phyloP scores from a whole-genome alignment of 768 basidiomycete genomes.

The Collybia mongolica region DNA sequence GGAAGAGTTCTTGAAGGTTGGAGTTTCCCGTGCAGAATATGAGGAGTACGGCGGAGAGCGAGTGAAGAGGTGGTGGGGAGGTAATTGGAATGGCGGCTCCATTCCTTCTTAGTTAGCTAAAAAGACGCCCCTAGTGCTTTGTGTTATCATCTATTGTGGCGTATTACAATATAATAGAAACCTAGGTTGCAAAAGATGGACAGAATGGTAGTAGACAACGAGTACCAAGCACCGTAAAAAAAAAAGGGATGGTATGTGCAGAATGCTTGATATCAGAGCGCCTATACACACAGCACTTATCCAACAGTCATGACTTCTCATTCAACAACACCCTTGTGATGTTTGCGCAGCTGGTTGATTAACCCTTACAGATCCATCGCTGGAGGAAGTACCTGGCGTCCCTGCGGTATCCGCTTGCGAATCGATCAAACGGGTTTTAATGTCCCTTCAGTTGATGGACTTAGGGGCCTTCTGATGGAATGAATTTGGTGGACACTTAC shows the following conservation, averaged over 20 bases:
- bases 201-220: constrained; percentile 8
- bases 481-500: constrained; percentile 41
- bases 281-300: constrained; percentile 1
- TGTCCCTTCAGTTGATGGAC: constrained; percentile 59
- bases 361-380: constrained; percentile 63
- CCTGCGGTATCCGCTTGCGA: constrained; percentile 71
- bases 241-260: not conserved
- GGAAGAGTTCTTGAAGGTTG: constrained; percentile 49
- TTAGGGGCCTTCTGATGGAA: not conserved
- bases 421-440: constrained; percentile 96
- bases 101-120: constrained; percentile 7
- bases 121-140: not conserved
- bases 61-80: constrained; percentile 88
- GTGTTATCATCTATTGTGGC: constrained; percentile 14
- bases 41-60: constrained; percentile 89
- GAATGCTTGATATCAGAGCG: constrained; percentile 2
- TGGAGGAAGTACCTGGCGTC: constrained; percentile 33
- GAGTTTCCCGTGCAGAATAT: constrained; percentile 79
- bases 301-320: constrained; percentile 16
- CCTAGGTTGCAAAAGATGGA: constrained; percentile 20
- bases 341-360: constrained; percentile 47
- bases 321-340: constrained; percentile 53
- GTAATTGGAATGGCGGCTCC: constrained; percentile 71
- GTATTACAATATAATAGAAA: constrained; percentile 20
- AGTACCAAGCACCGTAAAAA: constrained; percentile 2